These are phyloP conservation scores for Rhodotorula graminis DNA, from an alignment of 768 basidiomycete species.

Conservation along the genomic window DNA sequence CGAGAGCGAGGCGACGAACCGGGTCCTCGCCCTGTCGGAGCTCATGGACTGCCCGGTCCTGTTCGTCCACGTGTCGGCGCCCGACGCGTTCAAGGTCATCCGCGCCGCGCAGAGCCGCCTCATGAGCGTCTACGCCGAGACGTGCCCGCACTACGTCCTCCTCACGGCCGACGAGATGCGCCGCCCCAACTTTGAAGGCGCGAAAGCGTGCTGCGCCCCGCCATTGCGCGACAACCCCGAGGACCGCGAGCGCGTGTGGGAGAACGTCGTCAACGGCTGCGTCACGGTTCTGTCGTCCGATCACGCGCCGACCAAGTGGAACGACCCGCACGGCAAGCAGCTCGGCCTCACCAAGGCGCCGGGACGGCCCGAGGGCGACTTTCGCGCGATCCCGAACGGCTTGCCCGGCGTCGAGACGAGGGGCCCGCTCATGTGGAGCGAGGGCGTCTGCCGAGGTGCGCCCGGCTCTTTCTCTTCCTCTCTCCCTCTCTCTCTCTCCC, in stretches of 20 bases:
- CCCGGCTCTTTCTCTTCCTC: no score
- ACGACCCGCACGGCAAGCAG: slow-evolving; percentile 45
- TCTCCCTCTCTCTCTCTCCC: no score
- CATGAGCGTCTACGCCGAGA: slow-evolving; percentile 45
- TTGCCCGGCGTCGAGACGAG: slow-evolving; percentile 48
- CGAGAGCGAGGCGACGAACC: slow-evolving; percentile 46
- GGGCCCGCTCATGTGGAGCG: slow-evolving; percentile 45
- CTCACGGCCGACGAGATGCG: slow-evolving; percentile 44
- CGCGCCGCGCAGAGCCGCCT: slow-evolving; percentile 44
- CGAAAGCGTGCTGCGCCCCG: slow-evolving; percentile 46
- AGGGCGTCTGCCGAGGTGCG: slow-evolving; percentile 45
- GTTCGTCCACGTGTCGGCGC: slow-evolving; percentile 46
- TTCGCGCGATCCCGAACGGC: slow-evolving; percentile 47
- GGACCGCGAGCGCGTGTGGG: slow-evolving; percentile 45
- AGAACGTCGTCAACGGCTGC: slow-evolving; percentile 43
- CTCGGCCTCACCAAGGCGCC: slow-evolving; percentile 42
- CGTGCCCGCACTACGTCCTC: slow-evolving; percentile 46
- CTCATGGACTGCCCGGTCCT: slow-evolving; percentile 45
- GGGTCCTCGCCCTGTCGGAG: slow-evolving; percentile 45
- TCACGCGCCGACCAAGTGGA: slow-evolving; percentile 46
- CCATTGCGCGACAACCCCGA: slow-evolving; percentile 42
- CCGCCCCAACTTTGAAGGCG: slow-evolving; percentile 45
- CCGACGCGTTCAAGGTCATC: slow-evolving; percentile 43
- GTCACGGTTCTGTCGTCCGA: slow-evolving; percentile 47
- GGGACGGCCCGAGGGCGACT: slow-evolving; percentile 43